phyloP scores from a whole-genome alignment of 257 asterid genomes.

The Nicotiana tomentosiformis region DNA sequence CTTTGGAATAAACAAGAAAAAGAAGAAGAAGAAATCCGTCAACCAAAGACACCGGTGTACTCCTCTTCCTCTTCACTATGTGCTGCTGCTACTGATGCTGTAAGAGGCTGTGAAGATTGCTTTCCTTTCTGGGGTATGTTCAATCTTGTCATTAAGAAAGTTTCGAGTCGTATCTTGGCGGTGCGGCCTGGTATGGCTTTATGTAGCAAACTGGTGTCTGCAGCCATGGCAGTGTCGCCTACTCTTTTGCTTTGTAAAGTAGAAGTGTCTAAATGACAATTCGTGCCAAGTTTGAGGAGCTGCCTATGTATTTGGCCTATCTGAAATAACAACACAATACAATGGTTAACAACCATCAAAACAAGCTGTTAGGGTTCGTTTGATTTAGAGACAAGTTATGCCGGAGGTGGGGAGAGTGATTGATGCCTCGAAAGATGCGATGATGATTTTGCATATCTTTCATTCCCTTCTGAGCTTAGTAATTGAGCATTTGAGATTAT shows the following conservation, averaged over 20 bases:
- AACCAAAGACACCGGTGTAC: neutral
- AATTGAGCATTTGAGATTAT: neutral
- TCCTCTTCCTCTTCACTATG: neutral
- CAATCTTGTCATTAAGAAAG: neutral
- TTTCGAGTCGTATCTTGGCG: neutral
- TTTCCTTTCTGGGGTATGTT: neutral
- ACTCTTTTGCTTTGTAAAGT: neutral
- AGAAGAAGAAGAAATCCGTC: slow-evolving; percentile 1
- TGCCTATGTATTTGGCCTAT: neutral
- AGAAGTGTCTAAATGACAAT: neutral
- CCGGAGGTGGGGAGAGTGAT: neutral
- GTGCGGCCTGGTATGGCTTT: neutral
- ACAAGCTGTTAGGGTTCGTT: neutral
- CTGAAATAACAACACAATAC: neutral
- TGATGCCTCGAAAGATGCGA: neutral
- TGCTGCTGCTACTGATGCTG: neutral
- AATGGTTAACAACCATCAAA: neutral
- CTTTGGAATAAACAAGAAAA: neutral
- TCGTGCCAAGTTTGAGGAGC: neutral
- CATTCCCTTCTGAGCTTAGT: neutral
- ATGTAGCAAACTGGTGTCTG: slow-evolving; percentile 14
- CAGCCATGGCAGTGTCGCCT: slow-evolving; percentile 25
- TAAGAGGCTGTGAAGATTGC: neutral
- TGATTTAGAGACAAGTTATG: neutral
- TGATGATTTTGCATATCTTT: slow-evolving; percentile 1